These are phyloP conservation scores for Botrytis galanthina DNA, from an alignment of 2,329 filamentous ascomycete genomes.

Conservation along the genomic window DNA sequence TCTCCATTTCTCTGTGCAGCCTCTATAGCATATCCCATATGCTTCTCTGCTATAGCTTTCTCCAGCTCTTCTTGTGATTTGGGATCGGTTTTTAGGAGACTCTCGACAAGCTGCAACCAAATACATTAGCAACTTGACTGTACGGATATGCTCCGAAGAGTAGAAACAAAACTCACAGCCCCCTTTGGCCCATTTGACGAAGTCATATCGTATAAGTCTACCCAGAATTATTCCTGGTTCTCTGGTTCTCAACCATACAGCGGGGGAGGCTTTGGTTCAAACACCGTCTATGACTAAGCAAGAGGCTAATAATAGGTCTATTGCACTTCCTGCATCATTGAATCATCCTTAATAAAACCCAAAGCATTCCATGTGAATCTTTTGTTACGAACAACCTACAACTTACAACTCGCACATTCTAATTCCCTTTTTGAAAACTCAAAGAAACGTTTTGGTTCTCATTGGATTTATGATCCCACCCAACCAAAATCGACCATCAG, in stretches of 20 bases:
- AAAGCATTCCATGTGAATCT: conserved; percentile 14
- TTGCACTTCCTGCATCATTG: not conserved
- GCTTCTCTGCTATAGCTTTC: conserved; percentile 52
- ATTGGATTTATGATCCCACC: not conserved
- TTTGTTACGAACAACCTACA: not conserved
- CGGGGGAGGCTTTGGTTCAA: not conserved
- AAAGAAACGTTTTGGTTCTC: not conserved
- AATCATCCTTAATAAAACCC: conserved; percentile 3
- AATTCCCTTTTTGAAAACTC: not conserved
- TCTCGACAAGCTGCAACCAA: conserved; percentile 16
- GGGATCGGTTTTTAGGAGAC: conserved; percentile 49
- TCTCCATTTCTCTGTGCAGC: conserved; percentile 54
- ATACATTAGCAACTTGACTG: conserved; percentile 40
- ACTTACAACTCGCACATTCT: not conserved
- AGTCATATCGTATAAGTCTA: conserved; percentile 11
- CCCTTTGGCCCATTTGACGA: conserved; percentile 16
- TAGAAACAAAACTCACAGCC: conserved; percentile 13
- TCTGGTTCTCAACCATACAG: not conserved
- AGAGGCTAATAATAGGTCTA: not conserved
- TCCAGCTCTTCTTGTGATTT: conserved; percentile 55
- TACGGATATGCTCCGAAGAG: conserved; percentile 26
- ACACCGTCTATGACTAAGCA: conserved; percentile 14
- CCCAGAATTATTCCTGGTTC: not conserved
- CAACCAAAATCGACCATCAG: not conserved
- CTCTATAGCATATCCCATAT: conserved; percentile 38